A percentile compares a stretch with the other conserved stretches of the same genome.
phyloP scores from a whole-genome alignment of 2,329 filamentous ascomycete species.

The Colletotrichum melonis region DNA sequence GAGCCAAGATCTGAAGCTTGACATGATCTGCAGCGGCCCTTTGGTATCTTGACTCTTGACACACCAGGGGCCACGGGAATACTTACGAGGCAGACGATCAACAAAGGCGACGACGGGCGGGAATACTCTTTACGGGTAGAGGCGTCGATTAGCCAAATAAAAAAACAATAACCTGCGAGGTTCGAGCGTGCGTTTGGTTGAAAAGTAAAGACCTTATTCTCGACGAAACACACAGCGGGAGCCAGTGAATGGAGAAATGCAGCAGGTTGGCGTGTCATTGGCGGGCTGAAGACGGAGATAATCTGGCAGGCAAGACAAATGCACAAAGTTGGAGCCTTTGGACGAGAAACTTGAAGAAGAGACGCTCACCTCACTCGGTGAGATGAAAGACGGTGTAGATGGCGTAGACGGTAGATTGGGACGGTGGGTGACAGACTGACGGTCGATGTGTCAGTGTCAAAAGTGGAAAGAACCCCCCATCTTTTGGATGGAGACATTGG shows the following conservation, averaged over 20 bases:
- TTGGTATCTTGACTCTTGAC: background rate
- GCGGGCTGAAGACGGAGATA: background rate
- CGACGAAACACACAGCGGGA: background rate
- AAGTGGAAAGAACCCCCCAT: background rate
- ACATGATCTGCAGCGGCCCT: conserved; percentile 18
- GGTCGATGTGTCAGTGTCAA: background rate
- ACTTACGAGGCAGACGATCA: background rate
- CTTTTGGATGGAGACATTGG: conserved; percentile 15
- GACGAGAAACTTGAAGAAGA: too few relatives aligned
- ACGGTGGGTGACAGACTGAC: background rate
- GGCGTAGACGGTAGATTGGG: background rate
- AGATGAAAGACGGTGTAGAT: too few relatives aligned
- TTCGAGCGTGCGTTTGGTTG: background rate
- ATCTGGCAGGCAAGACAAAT: too few relatives aligned
- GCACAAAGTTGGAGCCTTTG: too few relatives aligned
- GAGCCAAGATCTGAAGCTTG: conserved; percentile 23
- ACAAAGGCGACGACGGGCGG: background rate
- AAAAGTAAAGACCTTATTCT: background rate
- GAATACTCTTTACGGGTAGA: background rate
- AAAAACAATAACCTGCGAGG: background rate
- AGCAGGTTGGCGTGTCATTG: background rate
- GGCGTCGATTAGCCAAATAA: background rate
- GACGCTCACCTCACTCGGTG: background rate
- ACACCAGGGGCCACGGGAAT: background rate
- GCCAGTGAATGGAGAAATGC: background rate